These are phyloP conservation scores for Suillus subalutaceus DNA, from an alignment of 768 basidiomycete genomes.

Conservation along the genomic window DNA sequence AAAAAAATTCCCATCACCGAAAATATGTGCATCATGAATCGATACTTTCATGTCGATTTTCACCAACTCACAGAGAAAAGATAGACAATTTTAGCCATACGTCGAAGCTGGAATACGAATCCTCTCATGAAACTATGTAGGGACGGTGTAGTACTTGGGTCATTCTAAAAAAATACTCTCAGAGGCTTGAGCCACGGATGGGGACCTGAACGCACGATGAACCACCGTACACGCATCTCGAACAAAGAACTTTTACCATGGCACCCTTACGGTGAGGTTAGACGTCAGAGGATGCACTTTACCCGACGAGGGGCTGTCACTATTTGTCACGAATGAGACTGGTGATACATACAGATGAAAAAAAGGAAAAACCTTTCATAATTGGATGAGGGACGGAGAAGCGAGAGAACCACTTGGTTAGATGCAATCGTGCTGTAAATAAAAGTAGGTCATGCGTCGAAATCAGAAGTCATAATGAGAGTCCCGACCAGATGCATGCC, in stretches of 20 bases:
- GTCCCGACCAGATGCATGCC: constrained; percentile 3
- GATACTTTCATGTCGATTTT: too few relatives aligned
- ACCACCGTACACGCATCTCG: neutral
- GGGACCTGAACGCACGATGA: neutral
- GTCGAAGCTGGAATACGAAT: too few relatives aligned
- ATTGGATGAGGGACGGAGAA: neutral
- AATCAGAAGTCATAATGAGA: neutral
- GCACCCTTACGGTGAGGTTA: neutral
- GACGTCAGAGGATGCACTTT: neutral
- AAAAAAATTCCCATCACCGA: too few relatives aligned
- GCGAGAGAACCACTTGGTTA: constrained; percentile 1
- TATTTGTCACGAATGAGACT: neutral
- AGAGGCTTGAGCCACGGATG: neutral
- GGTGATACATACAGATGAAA: neutral
- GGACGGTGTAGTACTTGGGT: neutral
- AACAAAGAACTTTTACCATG: neutral
- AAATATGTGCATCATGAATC: too few relatives aligned
- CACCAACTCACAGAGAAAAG: too few relatives aligned
- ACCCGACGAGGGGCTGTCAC: neutral
- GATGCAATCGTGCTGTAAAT: neutral
- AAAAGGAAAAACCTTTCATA: neutral
- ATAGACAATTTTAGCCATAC: too few relatives aligned
- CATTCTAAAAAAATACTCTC: too few relatives aligned
- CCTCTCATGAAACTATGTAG: too few relatives aligned
- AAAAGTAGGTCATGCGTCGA: neutral